These are phyloP conservation scores for Hemisphaericaspora subhashii DNA, from an alignment of 1,139 yeast genomes.

Conservation along the genomic window DNA sequence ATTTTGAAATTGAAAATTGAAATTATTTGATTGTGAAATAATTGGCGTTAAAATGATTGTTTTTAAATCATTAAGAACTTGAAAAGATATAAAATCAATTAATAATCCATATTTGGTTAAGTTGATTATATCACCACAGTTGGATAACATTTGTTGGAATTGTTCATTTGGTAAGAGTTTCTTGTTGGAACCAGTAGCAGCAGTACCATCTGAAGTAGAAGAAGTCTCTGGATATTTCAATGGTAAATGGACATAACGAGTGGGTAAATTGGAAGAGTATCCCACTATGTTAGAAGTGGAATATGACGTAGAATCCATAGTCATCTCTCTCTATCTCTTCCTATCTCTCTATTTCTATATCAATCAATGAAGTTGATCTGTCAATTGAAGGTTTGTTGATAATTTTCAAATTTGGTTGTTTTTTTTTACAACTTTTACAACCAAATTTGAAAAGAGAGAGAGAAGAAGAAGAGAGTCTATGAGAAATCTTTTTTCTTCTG, in stretches of 20 bases:
- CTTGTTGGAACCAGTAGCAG: neutral
- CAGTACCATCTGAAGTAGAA: neutral
- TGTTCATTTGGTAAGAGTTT: slow-evolving; percentile 19
- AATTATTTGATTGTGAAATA: slow-evolving; percentile 20
- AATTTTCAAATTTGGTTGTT: no score
- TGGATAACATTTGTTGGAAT: slow-evolving; percentile 24
- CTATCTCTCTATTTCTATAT: neutral
- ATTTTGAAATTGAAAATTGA: slow-evolving; percentile 28
- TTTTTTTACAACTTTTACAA: no score
- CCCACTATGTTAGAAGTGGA: slow-evolving; percentile 27
- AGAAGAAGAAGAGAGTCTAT: no score
- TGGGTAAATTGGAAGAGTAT: slow-evolving; percentile 23
- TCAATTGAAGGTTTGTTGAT: no score
- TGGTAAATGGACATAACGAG: slow-evolving; percentile 28
- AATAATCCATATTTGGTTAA: slow-evolving; percentile 18
- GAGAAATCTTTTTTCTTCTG: no score
- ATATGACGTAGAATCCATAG: slow-evolving; percentile 12
- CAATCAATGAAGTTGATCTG: no score
- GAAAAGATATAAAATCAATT: slow-evolving; percentile 27
- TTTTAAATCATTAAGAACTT: slow-evolving; percentile 30
- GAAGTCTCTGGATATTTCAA: slow-evolving; percentile 25
- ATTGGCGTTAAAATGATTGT: slow-evolving; percentile 35
- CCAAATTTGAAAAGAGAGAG: no score
- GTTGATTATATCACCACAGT: slow-evolving; percentile 26
- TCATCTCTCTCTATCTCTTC: neutral